Evolutionary conservation across 768 basidiomycete genomes (phyloP), one percentile per base, ranked within the genome.

Genomic region (Boletales sp.): DNA sequence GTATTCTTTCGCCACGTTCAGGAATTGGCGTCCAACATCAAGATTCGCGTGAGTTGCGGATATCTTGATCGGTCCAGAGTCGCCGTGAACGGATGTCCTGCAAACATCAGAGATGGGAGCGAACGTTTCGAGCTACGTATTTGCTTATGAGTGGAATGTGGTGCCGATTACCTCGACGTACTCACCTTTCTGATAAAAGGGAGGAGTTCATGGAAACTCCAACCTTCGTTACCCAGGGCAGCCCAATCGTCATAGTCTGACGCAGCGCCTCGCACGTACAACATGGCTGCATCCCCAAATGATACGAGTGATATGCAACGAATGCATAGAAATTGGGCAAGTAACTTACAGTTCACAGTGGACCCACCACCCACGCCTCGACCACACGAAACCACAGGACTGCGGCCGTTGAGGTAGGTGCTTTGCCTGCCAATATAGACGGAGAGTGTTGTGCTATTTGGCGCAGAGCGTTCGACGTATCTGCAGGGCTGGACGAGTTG

Each of bases 401-500:
- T 56, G 4, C 85, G 80, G 4, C 75, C 78, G 6, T 69, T 64
- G 36, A 75, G 64, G 47, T 72, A 77, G 1, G 69, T 66, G 53
- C 75, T 76, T 6, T 73, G 70, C 19, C 66, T 66, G 12, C 56
- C 59, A 4, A 46, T 43, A 48, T 83, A 70, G 51, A 72, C 69
- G 2, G 73, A 74, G 47, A 84, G 67, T 0, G 76, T 76, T 27
- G 70, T 71, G 34, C 69, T 69, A 2, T 57, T 66, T 2, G 70
- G 67, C 0, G 57, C 52, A 0, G 81, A 55, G 54, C 82, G 75
- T 21, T 59, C 56, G 30, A 77, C 67, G 57, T 64, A 82, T 19
- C 74, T 74, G 2, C 71, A 82, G 1, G 84, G 83, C 40, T 83
- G 83, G 8, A 69, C 64, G 58, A 85, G 81, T 2, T 55, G 53